Conservation (phyloP, 2,329 filamentous ascomycete species). For the Colletotrichum abscissum region DNA sequence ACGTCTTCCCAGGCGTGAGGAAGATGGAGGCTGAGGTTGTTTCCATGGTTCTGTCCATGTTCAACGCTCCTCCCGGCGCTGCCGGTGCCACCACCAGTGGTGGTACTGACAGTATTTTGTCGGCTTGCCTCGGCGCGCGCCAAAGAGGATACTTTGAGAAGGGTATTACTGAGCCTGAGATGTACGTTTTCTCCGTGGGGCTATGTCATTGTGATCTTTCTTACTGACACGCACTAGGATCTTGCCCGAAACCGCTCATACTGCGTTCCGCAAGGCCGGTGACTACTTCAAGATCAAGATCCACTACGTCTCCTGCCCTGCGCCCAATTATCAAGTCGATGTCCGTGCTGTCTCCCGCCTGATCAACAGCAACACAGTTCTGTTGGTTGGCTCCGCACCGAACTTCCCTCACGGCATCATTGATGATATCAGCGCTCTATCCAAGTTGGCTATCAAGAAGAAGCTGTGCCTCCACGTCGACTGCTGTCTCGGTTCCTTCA, state of each 20-base stretch:
- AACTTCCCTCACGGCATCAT: conserved; percentile 99
- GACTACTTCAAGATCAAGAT: conserved; percentile 98
- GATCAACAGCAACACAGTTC: conserved; percentile 92
- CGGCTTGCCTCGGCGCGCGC: conserved; percentile 91
- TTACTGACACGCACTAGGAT: conserved; percentile 69
- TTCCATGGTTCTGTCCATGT: conserved; percentile 87
- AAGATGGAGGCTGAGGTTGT: conserved; percentile 99
- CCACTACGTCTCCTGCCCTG: conserved; percentile 88
- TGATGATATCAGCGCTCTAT: conserved; percentile 89
- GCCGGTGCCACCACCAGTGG: conserved; percentile 92
- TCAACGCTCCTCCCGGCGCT: conserved; percentile 86
- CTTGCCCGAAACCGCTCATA: conserved; percentile 92
- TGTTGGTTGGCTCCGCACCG: conserved; percentile 93
- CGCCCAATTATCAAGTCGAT: conserved; percentile 86
- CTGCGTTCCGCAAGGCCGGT: conserved; percentile 94
- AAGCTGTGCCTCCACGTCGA: conserved; percentile 93
- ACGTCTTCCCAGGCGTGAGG: conserved; percentile 96
- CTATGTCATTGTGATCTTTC: background rate
- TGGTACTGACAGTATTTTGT: conserved; percentile 95
- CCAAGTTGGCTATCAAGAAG: conserved; percentile 81
- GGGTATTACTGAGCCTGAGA: conserved; percentile 91
- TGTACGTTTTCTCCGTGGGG: conserved; percentile 66
- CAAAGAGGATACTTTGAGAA: conserved; percentile 90
- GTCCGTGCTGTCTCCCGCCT: conserved; percentile 81
- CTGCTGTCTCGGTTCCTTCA: conserved; percentile 96